A percentile compares a stretch with the other conserved stretches of the same genome.
Evolutionary conservation across 805 yeast species (phyloP).

Genomic region (Sugiyamaella mastotermitis): DNA sequence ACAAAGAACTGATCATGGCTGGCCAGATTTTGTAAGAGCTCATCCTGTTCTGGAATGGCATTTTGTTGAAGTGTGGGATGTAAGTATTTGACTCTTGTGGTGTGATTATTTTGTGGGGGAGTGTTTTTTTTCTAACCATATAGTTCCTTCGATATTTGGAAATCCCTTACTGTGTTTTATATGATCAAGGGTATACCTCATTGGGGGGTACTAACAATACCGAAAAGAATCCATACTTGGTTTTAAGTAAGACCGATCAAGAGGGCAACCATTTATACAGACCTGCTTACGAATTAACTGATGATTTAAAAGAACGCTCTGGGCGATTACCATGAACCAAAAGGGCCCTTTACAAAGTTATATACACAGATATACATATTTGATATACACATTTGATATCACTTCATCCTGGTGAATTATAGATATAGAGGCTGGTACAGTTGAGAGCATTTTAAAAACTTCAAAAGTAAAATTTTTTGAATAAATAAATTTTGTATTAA

Average conservation of each 20-base stretch:
- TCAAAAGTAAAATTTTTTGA: too few relatives aligned
- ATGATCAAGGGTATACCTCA: constrained; percentile 83
- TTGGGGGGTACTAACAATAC: constrained; percentile 77
- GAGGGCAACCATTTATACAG: constrained; percentile 46
- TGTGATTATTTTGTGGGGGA: not conserved
- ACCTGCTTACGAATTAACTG: constrained; percentile 41
- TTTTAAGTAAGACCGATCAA: constrained; percentile 17
- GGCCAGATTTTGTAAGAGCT: constrained; percentile 82
- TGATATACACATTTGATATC: too few relatives aligned
- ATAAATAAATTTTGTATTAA: too few relatives aligned
- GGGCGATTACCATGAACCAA: constrained; percentile 32
- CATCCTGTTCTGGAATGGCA: constrained; percentile 91
- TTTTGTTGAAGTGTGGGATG: constrained; percentile 73
- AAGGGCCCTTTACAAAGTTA: too few relatives aligned
- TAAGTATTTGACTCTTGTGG: constrained; percentile 2
- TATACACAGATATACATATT: too few relatives aligned
- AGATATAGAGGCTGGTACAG: too few relatives aligned
- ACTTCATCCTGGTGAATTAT: too few relatives aligned
- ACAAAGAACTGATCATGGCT: constrained; percentile 77
- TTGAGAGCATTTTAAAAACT: too few relatives aligned
- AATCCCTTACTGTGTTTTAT: constrained; percentile 68
- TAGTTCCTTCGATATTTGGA: constrained; percentile 43
- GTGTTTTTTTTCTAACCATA: too few relatives aligned
- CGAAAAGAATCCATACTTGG: constrained; percentile 58
- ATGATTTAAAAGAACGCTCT: constrained; percentile 53